phyloP scores from a whole-genome alignment of 805 yeast genomes.

The Sungouiozyma intestinalis region DNA sequence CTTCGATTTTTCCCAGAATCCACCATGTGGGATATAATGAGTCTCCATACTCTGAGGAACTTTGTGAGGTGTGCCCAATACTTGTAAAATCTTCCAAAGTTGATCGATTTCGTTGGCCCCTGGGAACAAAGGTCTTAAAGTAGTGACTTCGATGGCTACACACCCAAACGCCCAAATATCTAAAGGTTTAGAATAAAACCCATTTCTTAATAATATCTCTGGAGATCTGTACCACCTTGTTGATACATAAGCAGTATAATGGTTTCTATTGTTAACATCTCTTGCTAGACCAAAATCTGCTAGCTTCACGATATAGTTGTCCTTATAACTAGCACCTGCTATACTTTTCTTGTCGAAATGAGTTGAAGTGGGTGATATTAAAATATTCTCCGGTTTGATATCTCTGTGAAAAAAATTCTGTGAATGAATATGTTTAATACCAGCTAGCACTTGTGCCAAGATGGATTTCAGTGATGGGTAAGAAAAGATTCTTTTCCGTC shows the following conservation, averaged over 20 bases:
- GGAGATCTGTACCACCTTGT: conserved; percentile 86
- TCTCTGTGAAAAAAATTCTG: conserved; percentile 65
- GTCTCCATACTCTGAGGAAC: conserved; percentile 13
- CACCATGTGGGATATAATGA: conserved; percentile 46
- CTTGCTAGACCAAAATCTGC: conserved; percentile 79
- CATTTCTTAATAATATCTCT: conserved; percentile 59
- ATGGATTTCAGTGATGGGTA: conserved; percentile 53
- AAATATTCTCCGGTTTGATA: conserved; percentile 86
- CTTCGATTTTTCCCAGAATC: conserved; percentile 60
- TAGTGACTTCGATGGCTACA: conserved; percentile 64
- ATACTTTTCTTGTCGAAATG: conserved; percentile 37
- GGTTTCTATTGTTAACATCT: conserved; percentile 39
- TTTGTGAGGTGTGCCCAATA: conserved; percentile 62
- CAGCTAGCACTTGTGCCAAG: conserved; percentile 60
- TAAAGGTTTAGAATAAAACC: conserved; percentile 53
- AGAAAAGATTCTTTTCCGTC: conserved; percentile 45
- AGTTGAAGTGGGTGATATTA: conserved; percentile 48
- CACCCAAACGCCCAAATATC: conserved; percentile 86
- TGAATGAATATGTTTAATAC: conserved; percentile 73
- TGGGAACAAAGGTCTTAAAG: conserved; percentile 71
- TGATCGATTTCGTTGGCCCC: conserved; percentile 77
- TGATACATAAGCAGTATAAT: conserved; percentile 67
- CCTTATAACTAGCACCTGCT: conserved; percentile 16
- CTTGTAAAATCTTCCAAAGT: conserved; percentile 51
- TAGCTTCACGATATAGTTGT: conserved; percentile 52